Percentiles rank a stretch among this genome's conserved stretches.
phyloP scores from a whole-genome alignment of 2,329 filamentous ascomycete genomes.

The Reticulascus tulasneorum region DNA sequence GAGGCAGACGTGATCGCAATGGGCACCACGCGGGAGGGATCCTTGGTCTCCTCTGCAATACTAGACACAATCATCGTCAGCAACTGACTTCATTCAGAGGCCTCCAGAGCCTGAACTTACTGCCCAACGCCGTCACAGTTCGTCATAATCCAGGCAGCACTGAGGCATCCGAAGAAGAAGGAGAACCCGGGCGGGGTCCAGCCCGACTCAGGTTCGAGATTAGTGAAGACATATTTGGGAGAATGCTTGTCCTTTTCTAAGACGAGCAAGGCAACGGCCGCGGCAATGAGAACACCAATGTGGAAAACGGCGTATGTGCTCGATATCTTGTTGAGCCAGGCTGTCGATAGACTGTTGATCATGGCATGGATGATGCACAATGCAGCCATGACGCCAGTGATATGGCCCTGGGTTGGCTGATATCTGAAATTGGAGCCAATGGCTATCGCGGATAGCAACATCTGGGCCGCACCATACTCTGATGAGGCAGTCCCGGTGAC shows the following conservation, averaged over 20 bases:
- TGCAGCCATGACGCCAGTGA: slow-evolving; percentile 52
- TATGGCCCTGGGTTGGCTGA: slow-evolving; percentile 38
- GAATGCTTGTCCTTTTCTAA: slow-evolving; percentile 47
- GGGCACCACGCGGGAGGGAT: slow-evolving; percentile 34
- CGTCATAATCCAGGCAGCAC: slow-evolving; percentile 58
- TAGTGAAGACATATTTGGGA: slow-evolving; percentile 50
- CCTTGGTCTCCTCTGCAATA: slow-evolving; percentile 45
- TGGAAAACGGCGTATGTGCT: slow-evolving; percentile 56
- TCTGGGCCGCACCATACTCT: slow-evolving; percentile 53
- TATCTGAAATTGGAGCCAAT: slow-evolving; percentile 45
- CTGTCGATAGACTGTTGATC: slow-evolving; percentile 53
- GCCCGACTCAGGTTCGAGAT: slow-evolving; percentile 46
- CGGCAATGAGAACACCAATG: slow-evolving; percentile 45
- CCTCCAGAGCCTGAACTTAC: neutral
- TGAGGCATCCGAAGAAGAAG: slow-evolving; percentile 58
- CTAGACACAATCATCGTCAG: slow-evolving; percentile 3
- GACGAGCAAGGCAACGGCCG: slow-evolving; percentile 46
- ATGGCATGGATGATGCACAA: slow-evolving; percentile 47
- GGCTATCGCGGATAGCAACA: slow-evolving; percentile 52
- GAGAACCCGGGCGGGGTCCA: slow-evolving; percentile 52
- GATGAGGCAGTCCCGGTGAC: slow-evolving; percentile 51
- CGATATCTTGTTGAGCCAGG: slow-evolving; percentile 56
- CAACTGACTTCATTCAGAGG: too few species aligned
- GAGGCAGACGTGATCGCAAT: slow-evolving; percentile 53
- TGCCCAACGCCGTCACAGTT: slow-evolving; percentile 36